Evolutionary conservation across 345 rosid genomes (phyloP).

Genomic region (Salix koriyanagi): DNA sequence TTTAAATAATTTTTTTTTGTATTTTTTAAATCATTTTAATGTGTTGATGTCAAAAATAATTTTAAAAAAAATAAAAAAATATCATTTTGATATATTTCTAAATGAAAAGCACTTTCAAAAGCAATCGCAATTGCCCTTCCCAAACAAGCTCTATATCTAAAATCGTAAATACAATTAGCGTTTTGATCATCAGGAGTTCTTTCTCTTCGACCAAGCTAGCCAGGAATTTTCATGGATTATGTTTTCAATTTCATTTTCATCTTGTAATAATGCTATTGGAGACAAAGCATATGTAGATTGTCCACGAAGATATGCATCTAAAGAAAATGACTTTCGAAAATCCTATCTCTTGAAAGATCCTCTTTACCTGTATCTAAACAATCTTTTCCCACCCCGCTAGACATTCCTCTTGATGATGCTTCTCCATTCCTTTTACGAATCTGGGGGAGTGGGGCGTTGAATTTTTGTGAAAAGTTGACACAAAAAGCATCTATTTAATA

Average conservation of each 20-base stretch:
- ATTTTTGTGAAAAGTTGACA: conserved; percentile 1
- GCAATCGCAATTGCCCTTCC: too few relatives aligned
- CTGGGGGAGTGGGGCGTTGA: conserved; percentile 6
- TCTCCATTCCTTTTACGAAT: background rate
- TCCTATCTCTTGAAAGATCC: conserved; percentile 20
- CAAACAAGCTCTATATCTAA: too few relatives aligned
- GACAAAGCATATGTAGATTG: background rate
- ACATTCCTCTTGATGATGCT: background rate
- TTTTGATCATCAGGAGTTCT: too few relatives aligned
- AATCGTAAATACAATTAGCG: too few relatives aligned
- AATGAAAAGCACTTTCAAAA: too few relatives aligned
- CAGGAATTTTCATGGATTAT: too few relatives aligned
- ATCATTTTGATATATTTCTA: too few relatives aligned
- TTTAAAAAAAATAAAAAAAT: too few relatives aligned
- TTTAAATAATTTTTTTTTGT: too few relatives aligned
- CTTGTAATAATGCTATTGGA: background rate
- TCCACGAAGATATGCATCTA: conserved; percentile 3
- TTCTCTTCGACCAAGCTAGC: too few relatives aligned
- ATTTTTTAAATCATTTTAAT: too few relatives aligned
- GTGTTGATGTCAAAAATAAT: too few relatives aligned
- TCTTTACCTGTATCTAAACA: conserved; percentile 13
- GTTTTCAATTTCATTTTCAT: background rate
- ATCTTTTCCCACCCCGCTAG: background rate
- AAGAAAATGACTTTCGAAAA: background rate
- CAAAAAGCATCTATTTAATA: conserved; percentile 6